These are phyloP conservation scores for Kuraishia ogatae DNA, from an alignment of 805 yeast species.

Conservation along the genomic window DNA sequence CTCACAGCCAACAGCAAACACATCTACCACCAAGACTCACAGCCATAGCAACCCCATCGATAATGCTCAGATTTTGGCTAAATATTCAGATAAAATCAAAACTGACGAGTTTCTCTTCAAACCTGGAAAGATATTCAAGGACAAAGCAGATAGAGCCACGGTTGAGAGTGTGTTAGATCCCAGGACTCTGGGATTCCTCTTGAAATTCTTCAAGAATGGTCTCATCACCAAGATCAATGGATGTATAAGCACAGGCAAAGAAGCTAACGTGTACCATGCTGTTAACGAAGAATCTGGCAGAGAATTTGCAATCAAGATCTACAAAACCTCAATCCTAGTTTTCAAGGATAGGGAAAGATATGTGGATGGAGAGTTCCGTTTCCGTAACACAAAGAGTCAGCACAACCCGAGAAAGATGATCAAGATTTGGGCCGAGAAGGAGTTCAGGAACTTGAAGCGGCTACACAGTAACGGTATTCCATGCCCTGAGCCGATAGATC, in stretches of 20 bases:
- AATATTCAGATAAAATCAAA: constrained; percentile 56
- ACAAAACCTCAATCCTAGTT: constrained; percentile 93
- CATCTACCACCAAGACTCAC: not conserved
- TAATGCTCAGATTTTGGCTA: constrained; percentile 45
- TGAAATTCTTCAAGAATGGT: constrained; percentile 76
- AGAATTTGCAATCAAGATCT: constrained; percentile 85
- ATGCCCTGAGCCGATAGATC: constrained; percentile 87
- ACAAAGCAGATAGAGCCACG: constrained; percentile 90
- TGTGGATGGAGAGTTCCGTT: constrained; percentile 92
- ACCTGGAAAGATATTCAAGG: constrained; percentile 57
- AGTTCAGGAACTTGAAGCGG: constrained; percentile 85
- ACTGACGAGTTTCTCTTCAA: constrained; percentile 48
- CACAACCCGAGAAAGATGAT: constrained; percentile 97
- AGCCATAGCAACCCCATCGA: constrained; percentile 13
- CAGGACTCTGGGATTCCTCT: constrained; percentile 76
- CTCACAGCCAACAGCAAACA: not conserved
- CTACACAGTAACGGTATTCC: constrained; percentile 72
- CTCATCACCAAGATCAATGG: constrained; percentile 83
- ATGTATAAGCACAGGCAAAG: constrained; percentile 94
- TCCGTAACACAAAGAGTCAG: constrained; percentile 74
- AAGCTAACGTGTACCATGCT: constrained; percentile 96
- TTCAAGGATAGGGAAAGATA: constrained; percentile 94
- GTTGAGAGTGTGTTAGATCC: constrained; percentile 97
- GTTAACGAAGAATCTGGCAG: constrained; percentile 31
- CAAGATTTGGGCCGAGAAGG: constrained; percentile 97